Base-by-base conservation (phyloP, 345 rosid genomes). In the Gossypium mustelinum region DNA sequence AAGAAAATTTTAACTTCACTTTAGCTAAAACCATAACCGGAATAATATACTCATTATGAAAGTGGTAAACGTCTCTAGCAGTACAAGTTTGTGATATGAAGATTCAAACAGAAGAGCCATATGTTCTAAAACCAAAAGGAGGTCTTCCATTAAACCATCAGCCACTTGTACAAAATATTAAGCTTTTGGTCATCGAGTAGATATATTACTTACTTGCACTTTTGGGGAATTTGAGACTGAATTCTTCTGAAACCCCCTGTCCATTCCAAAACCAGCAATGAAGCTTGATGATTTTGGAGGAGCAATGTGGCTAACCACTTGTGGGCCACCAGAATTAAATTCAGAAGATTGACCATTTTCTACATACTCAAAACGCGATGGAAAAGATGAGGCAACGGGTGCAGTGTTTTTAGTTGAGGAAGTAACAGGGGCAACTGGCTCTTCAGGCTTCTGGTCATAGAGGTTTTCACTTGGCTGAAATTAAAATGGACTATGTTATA, bases 391-490 rank as follows among this genome's bases (percentile, higher is more conserved):
- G 76, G 90, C 86, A 76, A 83, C 78, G 64, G 90, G 74, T 13
- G 88, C 75, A 51, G 67, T 73, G 34, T 77, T 85, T 73, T 77
- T 87, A 73, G 86, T 79, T 56, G 95, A 73, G 68, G 97, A 68
- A 79, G 91, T 70, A 80, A 79, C 88, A 24, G 91, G 86, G 76
- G 81, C 79, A 75, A 80, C 82, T n/a, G 87, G 88, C 76, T 93
- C 98, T 85, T 94, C 97, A 24, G 99, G 99, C 81, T 96, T 90
- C 82, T 96, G 99, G 78, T 96, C 98, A 82, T 96, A 96, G 6
- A 96, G 89, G 82, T 83, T 85, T 76, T 87, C 98, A 80, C 83
- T 92, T 43, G 97, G 81, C 98, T 95, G 88, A 45, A 52, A 52
- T 51, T 14, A 29, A 70, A 70, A 22, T 29, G 17, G 20, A 51